Base-by-base conservation (phyloP, 2,329 filamentous ascomycete genomes). In the Ceratocystis albifundus region DNA sequence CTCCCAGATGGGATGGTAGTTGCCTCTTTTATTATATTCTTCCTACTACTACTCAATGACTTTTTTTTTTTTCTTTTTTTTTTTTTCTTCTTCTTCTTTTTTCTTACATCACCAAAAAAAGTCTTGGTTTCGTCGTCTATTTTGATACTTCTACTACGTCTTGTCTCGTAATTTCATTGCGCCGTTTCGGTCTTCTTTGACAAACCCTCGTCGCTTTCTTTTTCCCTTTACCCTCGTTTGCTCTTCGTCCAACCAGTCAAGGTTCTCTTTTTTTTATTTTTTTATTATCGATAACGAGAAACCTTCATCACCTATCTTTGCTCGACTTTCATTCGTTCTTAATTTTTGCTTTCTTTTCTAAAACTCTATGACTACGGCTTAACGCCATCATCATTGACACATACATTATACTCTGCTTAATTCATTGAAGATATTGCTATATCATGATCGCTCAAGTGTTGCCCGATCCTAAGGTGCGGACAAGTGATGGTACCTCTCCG, bases 11-110 rank as follows among this genome's bases (percentile, higher is more conserved):
- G 55, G n/a, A 17, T 28, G 12, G 53, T 36, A 17, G 55, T 59
- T 59, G 55, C 55, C 25, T 59, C 55, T 59, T 59, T 25, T 28
- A 53, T 17, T 36, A 36, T 66, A n/a, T 61, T 61, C 22, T 65
- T 62, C 22, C 61, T 62, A 12, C 8, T 15, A 32, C 10, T 28
- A 25, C 36, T 53, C 15, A 65, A 41, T 22, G 22, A 57, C 30
- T 46, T 61, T 61, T 20, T 61, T 65, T 57, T 36, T 55, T 12
- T 59, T 50, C 32, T 15, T 57, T 25, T 32, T 25, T 7, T 36
- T 25, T 41, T 44, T 22, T 61, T 65, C 28, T 57, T 57, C 7
- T 65, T 57, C 28, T 28, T 28, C 4, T 17, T 53, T 65, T 36
- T 36, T 36, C 28, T 59, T 59, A 59, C 55, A 59, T 36, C 55